Percentiles rank a stretch among this genome's conserved stretches.
phyloP scores from a whole-genome alignment of 208 protist species.

The Trypanosoma conorhini region DNA sequence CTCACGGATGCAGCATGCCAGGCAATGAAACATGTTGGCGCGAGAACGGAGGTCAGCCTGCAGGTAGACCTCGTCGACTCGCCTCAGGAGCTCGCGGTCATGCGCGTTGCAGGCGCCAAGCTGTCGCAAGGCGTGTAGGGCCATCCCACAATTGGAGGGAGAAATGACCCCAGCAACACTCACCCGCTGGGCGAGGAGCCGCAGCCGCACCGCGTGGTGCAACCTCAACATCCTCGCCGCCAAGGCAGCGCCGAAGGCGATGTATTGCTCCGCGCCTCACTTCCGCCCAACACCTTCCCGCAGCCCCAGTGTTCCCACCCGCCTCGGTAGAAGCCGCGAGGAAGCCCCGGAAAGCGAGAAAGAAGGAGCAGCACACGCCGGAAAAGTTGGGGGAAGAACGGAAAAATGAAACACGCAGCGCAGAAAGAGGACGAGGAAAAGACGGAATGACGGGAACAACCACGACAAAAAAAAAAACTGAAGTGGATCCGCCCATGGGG shows the following conservation, averaged over 20 bases:
- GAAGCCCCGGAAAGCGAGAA: not conserved
- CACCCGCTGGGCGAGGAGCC: constrained; percentile 28
- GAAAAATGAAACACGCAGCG: too few species aligned
- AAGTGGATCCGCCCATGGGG: too few species aligned
- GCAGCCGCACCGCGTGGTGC: constrained; percentile 11
- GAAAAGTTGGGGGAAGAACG: too few species aligned
- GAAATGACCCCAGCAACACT: constrained; percentile 42
- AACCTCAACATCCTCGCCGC: constrained; percentile 4
- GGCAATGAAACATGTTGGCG: constrained; percentile 51
- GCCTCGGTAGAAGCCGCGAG: not conserved
- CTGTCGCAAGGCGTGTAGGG: constrained; percentile 41
- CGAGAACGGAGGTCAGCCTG: constrained; percentile 41
- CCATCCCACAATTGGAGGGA: constrained; percentile 41
- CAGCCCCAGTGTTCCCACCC: too few species aligned
- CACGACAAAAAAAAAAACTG: too few species aligned
- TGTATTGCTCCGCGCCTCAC: not conserved
- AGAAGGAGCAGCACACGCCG: not conserved
- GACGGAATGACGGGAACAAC: too few species aligned
- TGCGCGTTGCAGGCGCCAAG: constrained; percentile 33
- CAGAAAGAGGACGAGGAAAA: too few species aligned
- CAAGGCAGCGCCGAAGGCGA: not conserved
- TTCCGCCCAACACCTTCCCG: too few species aligned
- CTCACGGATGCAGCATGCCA: constrained; percentile 36
- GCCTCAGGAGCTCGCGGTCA: constrained; percentile 23
- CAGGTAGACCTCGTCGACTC: constrained; percentile 22